phyloP scores from a whole-genome alignment of 768 basidiomycete species.

The Tulasnella sp. region DNA sequence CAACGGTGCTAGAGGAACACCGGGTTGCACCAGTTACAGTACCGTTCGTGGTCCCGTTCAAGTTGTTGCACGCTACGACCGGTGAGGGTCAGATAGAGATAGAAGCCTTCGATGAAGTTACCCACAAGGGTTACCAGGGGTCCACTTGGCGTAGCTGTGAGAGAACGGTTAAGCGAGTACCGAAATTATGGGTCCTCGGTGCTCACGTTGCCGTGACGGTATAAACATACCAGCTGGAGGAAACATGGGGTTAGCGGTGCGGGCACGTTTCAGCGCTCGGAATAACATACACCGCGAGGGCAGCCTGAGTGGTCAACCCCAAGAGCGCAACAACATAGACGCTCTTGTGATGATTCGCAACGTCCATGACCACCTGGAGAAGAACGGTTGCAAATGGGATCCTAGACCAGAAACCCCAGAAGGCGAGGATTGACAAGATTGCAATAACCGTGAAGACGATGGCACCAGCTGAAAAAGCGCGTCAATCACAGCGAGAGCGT shows the following conservation, averaged over 20 bases:
- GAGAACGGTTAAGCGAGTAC: neutral
- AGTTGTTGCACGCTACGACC: conserved; percentile 34
- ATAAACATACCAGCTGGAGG: conserved; percentile 59
- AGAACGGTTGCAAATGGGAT: conserved; percentile 70
- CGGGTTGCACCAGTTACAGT: conserved; percentile 24
- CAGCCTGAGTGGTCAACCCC: conserved; percentile 60
- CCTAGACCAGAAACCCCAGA: conserved; percentile 56
- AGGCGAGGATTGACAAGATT: conserved; percentile 57
- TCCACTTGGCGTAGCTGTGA: conserved; percentile 50
- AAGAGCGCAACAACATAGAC: conserved; percentile 68
- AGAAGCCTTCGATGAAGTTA: conserved; percentile 15
- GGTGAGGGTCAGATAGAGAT: neutral
- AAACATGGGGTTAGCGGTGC: conserved; percentile 3
- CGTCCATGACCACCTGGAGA: conserved; percentile 72
- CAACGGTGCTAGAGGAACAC: conserved; percentile 64
- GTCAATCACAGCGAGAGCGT: conserved; percentile 8
- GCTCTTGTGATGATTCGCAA: conserved; percentile 68
- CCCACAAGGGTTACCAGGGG: conserved; percentile 60
- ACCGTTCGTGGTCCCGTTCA: conserved; percentile 23
- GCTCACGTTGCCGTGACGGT: conserved; percentile 59
- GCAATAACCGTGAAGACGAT: conserved; percentile 68
- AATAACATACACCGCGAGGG: conserved; percentile 46
- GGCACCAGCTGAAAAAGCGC: conserved; percentile 48
- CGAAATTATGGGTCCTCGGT: neutral
- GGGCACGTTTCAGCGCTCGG: neutral